phyloP scores from a whole-genome alignment of 2,329 filamentous ascomycete species.

The Ascocoryne sarcoides region DNA sequence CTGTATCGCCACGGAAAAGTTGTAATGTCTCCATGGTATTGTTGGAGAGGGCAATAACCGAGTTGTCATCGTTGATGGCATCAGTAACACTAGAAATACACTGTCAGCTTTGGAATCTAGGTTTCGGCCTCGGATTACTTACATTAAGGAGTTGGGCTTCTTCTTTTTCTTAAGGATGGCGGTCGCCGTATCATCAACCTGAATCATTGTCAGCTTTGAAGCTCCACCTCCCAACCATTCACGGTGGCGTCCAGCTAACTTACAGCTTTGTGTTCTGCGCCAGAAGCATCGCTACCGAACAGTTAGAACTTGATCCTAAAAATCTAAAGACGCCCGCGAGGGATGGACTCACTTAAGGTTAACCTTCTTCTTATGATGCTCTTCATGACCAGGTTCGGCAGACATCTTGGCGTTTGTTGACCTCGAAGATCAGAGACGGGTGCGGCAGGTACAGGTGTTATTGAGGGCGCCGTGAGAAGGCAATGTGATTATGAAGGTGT shows the following conservation, averaged over 20 bases:
- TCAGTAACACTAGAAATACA: conserved; percentile 71
- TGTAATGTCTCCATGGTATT: conserved; percentile 98
- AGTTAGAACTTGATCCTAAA: conserved; percentile 31
- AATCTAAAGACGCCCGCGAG: conserved; percentile 1
- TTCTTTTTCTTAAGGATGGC: conserved; percentile 99
- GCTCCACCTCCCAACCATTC: conserved; percentile 15
- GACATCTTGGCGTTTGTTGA: conserved; percentile 50
- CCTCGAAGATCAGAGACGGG: conserved; percentile 4
- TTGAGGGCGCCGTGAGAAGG: conserved; percentile 8
- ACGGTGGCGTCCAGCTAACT: conserved; percentile 29
- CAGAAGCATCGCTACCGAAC: conserved; percentile 68
- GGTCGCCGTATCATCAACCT: conserved; percentile 87
- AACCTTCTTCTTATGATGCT: conserved; percentile 60
- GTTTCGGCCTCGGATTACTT: conserved; percentile 32
- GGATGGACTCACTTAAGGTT: conserved; percentile 61
- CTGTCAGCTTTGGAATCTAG: conserved; percentile 27
- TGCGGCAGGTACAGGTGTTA: conserved; percentile 2
- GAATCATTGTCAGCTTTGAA: conserved; percentile 29
- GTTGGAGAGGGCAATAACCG: conserved; percentile 95
- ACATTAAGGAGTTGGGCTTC: conserved; percentile 99
- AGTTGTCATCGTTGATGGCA: conserved; percentile 99
- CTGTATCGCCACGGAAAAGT: conserved; percentile 97
- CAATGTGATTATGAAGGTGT: neutral
- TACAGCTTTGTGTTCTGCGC: conserved; percentile 79
- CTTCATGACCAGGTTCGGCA: conserved; percentile 51